These are phyloP conservation scores for Saccharomycopsis oosterbeekiorum DNA, from an alignment of 805 yeast genomes.

Conservation along the genomic window DNA sequence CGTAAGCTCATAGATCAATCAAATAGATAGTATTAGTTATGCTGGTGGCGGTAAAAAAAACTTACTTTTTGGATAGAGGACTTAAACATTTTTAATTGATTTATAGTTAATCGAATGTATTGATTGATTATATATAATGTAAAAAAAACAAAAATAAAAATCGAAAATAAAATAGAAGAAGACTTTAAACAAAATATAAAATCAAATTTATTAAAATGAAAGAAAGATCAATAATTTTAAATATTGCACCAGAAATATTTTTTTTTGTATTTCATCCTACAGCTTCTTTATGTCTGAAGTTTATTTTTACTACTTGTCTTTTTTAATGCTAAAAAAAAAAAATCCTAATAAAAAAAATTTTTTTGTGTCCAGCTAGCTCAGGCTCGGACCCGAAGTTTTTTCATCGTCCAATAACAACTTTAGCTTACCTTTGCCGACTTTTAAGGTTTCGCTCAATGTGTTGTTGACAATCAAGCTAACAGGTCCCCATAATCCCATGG, in stretches of 20 bases:
- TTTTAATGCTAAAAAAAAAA: neutral
- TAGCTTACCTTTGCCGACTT: constrained; percentile 36
- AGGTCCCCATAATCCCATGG: constrained; percentile 68
- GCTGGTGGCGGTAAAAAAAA: neutral
- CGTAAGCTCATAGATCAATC: neutral
- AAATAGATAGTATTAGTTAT: too few species aligned
- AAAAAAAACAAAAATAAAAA: neutral
- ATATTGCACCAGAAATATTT: neutral
- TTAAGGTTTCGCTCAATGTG: constrained; percentile 45
- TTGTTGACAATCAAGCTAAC: constrained; percentile 49
- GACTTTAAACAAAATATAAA: neutral
- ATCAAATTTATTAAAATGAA: neutral
- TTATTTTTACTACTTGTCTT: constrained; percentile 1
- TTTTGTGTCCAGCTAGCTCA: constrained; percentile 1
- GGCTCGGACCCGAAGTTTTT: constrained; percentile 4
- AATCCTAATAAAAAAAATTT: neutral
- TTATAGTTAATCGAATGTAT: neutral
- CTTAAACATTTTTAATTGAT: neutral
- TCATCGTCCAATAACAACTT: constrained; percentile 15
- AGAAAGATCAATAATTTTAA: neutral
- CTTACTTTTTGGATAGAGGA: constrained; percentile 1
- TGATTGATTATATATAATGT: too few species aligned
- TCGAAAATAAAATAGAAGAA: neutral
- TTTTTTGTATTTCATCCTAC: neutral
- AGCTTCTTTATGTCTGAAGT: constrained; percentile 1